Conservation (phyloP, 2,329 filamentous ascomycete genomes). For the Alternaria ethzedia region DNA sequence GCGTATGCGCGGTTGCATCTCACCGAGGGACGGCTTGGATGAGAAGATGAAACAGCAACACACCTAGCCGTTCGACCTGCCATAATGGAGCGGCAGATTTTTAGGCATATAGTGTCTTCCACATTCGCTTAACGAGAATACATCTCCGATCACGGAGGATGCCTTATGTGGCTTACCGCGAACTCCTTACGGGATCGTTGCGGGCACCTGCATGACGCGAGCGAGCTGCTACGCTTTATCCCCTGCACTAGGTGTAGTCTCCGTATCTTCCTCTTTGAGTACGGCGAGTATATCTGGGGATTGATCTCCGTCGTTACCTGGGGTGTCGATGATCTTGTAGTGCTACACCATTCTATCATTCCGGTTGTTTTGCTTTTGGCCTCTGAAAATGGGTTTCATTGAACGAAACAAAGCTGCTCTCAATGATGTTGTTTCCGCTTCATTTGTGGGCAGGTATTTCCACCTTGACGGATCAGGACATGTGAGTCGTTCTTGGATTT, state of each 20-base stretch:
- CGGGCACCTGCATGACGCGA: slow-evolving; percentile 12
- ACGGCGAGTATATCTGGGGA: slow-evolving; percentile 5
- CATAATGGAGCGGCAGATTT: not conserved
- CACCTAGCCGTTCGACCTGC: not conserved
- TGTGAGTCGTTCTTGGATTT: slow-evolving; percentile 61
- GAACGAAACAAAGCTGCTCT: slow-evolving; percentile 27
- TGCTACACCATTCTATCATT: not conserved
- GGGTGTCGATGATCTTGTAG: not conserved
- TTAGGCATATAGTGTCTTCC: not conserved
- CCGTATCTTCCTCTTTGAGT: not conserved
- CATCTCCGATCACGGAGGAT: not conserved
- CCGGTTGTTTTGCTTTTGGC: not conserved
- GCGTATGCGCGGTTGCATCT: slow-evolving; percentile 2
- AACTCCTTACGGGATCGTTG: not conserved
- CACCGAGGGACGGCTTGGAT: slow-evolving; percentile 11
- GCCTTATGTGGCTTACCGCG: not conserved
- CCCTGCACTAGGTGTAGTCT: slow-evolving; percentile 1
- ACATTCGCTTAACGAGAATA: not conserved
- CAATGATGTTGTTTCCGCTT: slow-evolving; percentile 43
- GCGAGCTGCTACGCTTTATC: not conserved
- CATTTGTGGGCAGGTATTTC: slow-evolving; percentile 59
- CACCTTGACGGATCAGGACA: slow-evolving; percentile 82
- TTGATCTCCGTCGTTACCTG: not conserved
- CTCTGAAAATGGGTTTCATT: slow-evolving; percentile 18
- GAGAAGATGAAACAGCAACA: slow-evolving; percentile 1